These are phyloP conservation scores for Xylariaceae sp. DNA, from an alignment of 2,329 filamentous ascomycete species.

Conservation along the genomic window DNA sequence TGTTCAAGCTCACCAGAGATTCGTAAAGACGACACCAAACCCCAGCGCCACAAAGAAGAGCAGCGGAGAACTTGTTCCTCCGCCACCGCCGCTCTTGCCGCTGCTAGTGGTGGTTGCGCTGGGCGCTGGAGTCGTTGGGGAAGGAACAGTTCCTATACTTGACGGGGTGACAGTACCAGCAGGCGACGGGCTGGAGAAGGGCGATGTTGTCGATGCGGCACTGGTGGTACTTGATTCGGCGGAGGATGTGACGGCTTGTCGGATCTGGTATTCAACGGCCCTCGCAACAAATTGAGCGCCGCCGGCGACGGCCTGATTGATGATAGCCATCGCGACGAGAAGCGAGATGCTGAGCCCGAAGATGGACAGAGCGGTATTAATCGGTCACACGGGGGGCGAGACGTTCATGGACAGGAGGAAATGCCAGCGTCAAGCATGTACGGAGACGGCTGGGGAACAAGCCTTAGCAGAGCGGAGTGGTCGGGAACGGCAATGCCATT, in stretches of 20 bases:
- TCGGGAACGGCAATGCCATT: neutral
- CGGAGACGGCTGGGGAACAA: neutral
- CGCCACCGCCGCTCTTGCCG: slow-evolving; percentile 27
- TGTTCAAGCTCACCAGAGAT: slow-evolving; percentile 72
- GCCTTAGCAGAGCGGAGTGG: neutral
- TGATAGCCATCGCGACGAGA: slow-evolving; percentile 24
- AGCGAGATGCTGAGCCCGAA: no score
- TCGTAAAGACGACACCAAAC: slow-evolving; percentile 97
- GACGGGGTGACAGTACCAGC: slow-evolving; percentile 5
- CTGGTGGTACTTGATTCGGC: slow-evolving; percentile 4
- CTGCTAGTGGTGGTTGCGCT: slow-evolving; percentile 15
- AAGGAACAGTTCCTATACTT: slow-evolving; percentile 1
- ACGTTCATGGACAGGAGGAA: neutral
- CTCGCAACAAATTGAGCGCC: slow-evolving; percentile 30
- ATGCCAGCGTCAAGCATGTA: neutral
- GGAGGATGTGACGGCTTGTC: slow-evolving; percentile 10
- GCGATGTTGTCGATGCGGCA: slow-evolving; percentile 8
- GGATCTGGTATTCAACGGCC: slow-evolving; percentile 22
- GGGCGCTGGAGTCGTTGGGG: slow-evolving; percentile 9
- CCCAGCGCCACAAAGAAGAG: slow-evolving; percentile 93
- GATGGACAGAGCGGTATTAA: no score
- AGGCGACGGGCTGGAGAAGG: slow-evolving; percentile 7
- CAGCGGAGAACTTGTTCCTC: slow-evolving; percentile 62
- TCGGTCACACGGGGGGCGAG: neutral
- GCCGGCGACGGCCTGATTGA: slow-evolving; percentile 30